A percentile compares a stretch with the other conserved stretches of the same genome.
Evolutionary conservation across 2,329 filamentous ascomycete species (phyloP).

Genomic region (Pestalotiopsis sp.): DNA sequence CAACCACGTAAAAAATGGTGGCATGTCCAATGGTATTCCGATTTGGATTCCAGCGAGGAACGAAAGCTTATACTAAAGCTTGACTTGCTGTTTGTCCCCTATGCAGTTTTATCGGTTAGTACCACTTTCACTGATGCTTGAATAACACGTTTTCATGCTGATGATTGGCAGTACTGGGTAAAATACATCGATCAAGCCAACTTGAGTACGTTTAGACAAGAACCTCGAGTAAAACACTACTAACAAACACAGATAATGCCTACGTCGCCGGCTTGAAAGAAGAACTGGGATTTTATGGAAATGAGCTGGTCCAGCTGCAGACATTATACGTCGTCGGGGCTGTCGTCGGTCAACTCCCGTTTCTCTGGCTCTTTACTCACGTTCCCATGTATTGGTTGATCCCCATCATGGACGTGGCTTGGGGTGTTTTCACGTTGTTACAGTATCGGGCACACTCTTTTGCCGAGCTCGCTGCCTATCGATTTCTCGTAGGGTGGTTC

Average conservation of each 20-base stretch:
- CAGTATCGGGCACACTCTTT: conserved; percentile 52
- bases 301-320: conserved; percentile 25
- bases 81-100: conserved; percentile 57
- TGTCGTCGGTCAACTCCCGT: conserved; percentile 22
- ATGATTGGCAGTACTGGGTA: conserved; percentile 39
- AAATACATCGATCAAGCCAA: conserved; percentile 60
- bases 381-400: conserved; percentile 30
- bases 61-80: conserved; percentile 56
- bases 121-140: neutral
- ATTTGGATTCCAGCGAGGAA: conserved; percentile 49
- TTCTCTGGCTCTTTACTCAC: conserved; percentile 24
- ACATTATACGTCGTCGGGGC: conserved; percentile 24
- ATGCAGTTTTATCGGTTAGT: conserved; percentile 53
- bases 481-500: conserved; percentile 57
- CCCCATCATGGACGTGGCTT: conserved; percentile 52
- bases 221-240: no score
- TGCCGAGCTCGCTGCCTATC: conserved; percentile 51
- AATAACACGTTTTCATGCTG: no score
- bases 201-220: conserved; percentile 40
- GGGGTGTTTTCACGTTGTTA: conserved; percentile 58
- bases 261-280: conserved; percentile 25
- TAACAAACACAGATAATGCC: conserved; percentile 21
- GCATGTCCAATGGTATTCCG: conserved; percentile 49
- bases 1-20: conserved; percentile 32
- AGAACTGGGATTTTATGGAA: conserved; percentile 24